Percentiles rank a stretch among this genome's conserved stretches.
Evolutionary conservation across 2,329 filamentous ascomycete genomes (phyloP).

Genomic region (Fusarium nodosum): DNA sequence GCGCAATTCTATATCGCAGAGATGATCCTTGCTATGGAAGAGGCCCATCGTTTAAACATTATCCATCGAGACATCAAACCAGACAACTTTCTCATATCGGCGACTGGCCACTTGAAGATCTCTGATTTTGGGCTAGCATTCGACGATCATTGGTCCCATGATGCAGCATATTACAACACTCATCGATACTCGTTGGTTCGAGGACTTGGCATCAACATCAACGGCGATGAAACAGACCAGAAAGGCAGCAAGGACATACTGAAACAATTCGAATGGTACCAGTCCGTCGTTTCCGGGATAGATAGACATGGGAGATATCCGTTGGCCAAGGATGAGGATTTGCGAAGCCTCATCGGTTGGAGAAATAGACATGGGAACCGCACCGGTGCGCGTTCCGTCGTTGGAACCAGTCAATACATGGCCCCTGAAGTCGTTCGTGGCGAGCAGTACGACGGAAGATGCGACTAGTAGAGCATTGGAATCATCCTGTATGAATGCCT

Average conservation of each 20-base stretch:
- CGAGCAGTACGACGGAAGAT: slow-evolving; percentile 88
- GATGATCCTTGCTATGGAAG: slow-evolving; percentile 95
- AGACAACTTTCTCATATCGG: slow-evolving; percentile 94
- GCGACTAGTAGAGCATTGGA: slow-evolving; percentile 97
- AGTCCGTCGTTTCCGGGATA: slow-evolving; percentile 51
- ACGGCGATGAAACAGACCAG: slow-evolving; percentile 80
- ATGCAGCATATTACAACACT: slow-evolving; percentile 86
- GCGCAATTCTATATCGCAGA: slow-evolving; percentile 92
- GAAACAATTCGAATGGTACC: slow-evolving; percentile 53
- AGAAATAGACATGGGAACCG: slow-evolving; percentile 77
- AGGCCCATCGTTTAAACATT: slow-evolving; percentile 87
- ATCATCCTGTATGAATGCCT: slow-evolving; percentile 96
- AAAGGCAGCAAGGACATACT: slow-evolving; percentile 62
- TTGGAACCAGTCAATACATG: slow-evolving; percentile 98
- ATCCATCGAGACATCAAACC: slow-evolving; percentile 98
- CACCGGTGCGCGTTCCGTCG: slow-evolving; percentile 83
- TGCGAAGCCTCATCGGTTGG: slow-evolving; percentile 72
- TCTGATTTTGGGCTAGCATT: slow-evolving; percentile 97
- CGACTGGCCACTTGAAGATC: slow-evolving; percentile 91
- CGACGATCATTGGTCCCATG: slow-evolving; percentile 94
- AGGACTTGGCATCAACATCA: slow-evolving; percentile 79
- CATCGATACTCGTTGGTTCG: slow-evolving; percentile 83
- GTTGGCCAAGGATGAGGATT: slow-evolving; percentile 47
- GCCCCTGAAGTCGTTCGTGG: slow-evolving; percentile 91
- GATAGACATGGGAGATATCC: slow-evolving; percentile 54